These are phyloP conservation scores for Trifolium repens DNA, from an alignment of 306 rosid genomes.

Conservation along the genomic window DNA sequence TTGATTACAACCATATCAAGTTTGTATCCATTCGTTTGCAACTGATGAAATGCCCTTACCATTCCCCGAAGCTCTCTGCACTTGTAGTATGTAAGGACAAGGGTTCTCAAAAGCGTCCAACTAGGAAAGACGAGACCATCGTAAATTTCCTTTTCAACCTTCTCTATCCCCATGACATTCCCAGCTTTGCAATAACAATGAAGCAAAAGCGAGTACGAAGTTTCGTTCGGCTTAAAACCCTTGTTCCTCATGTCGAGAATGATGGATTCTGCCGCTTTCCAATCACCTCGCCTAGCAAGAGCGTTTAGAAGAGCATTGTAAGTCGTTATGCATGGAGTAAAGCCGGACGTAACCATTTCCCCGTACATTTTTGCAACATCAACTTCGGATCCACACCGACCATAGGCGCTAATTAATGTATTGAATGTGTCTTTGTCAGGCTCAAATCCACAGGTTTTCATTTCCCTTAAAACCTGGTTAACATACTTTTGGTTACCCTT, in stretches of 20 bases:
- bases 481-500: slow-evolving; percentile 77
- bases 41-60: slow-evolving; percentile 79
- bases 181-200: slow-evolving; percentile 79
- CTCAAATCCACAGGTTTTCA: slow-evolving; percentile 92
- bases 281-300: slow-evolving; percentile 80
- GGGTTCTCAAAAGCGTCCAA: slow-evolving; percentile 84
- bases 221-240: slow-evolving; percentile 86
- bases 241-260: slow-evolving; percentile 73
- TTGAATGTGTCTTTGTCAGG: slow-evolving; percentile 96
- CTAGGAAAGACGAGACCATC: slow-evolving; percentile 79
- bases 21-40: slow-evolving; percentile 72
- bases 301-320: slow-evolving; percentile 93
- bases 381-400: slow-evolving; percentile 88
- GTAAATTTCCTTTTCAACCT: slow-evolving; percentile 70
- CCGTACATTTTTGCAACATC: slow-evolving; percentile 74
- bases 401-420: slow-evolving; percentile 86
- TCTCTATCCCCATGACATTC: slow-evolving; percentile 74
- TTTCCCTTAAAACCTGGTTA: slow-evolving; percentile 73
- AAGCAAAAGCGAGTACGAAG: slow-evolving; percentile 86
- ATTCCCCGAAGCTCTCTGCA: slow-evolving; percentile 75
- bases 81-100: slow-evolving; percentile 81
- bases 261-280: slow-evolving; percentile 85
- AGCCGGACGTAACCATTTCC: slow-evolving; percentile 87
- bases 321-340: slow-evolving; percentile 76
- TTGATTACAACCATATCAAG: slow-evolving; percentile 86